phyloP scores from a whole-genome alignment of 768 basidiomycete species.

The Rubroboletus pulcherrimus region DNA sequence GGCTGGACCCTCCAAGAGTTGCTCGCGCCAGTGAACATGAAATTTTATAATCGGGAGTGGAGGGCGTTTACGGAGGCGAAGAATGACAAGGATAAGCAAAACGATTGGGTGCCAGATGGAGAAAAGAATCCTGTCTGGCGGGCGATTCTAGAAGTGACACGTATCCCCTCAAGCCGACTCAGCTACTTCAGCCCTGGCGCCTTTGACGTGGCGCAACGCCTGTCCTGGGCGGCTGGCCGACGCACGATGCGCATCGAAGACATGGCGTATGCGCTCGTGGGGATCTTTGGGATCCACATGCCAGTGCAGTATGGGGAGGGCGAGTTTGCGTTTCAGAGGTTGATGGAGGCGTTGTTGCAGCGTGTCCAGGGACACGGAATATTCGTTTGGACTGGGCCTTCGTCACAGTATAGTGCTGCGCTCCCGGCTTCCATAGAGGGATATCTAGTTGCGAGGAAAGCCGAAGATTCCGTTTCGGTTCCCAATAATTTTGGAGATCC shows the following conservation, averaged over 20 bases:
- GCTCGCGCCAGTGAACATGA: slow-evolving; percentile 16
- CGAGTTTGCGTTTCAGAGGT: slow-evolving; percentile 19
- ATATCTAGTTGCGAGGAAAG: slow-evolving; percentile 5
- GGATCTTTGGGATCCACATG: slow-evolving; percentile 18
- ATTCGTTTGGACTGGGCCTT: slow-evolving; percentile 6
- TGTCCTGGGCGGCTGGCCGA: slow-evolving; percentile 19
- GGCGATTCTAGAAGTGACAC: background rate
- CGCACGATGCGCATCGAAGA: slow-evolving; percentile 25
- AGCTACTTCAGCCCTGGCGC: slow-evolving; percentile 1
- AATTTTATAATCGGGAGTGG: slow-evolving; percentile 15
- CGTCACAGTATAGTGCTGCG: slow-evolving; percentile 5
- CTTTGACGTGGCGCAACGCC: slow-evolving; percentile 1
- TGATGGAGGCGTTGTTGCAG: slow-evolving; percentile 9
- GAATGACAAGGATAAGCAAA: slow-evolving; percentile 6
- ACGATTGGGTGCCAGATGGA: background rate
- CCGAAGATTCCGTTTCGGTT: background rate
- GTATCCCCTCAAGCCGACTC: background rate
- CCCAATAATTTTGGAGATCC: slow-evolving; percentile 5
- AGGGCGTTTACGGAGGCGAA: background rate
- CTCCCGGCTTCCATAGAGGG: slow-evolving; percentile 7
- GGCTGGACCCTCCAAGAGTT: slow-evolving; percentile 18
- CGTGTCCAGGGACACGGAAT: background rate
- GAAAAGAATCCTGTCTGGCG: slow-evolving; percentile 1
- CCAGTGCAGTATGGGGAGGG: slow-evolving; percentile 26
- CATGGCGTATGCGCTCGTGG: slow-evolving; percentile 23